These are phyloP conservation scores for Rhodamnia argentea DNA, from an alignment of 345 rosid genomes.

Conservation along the genomic window DNA sequence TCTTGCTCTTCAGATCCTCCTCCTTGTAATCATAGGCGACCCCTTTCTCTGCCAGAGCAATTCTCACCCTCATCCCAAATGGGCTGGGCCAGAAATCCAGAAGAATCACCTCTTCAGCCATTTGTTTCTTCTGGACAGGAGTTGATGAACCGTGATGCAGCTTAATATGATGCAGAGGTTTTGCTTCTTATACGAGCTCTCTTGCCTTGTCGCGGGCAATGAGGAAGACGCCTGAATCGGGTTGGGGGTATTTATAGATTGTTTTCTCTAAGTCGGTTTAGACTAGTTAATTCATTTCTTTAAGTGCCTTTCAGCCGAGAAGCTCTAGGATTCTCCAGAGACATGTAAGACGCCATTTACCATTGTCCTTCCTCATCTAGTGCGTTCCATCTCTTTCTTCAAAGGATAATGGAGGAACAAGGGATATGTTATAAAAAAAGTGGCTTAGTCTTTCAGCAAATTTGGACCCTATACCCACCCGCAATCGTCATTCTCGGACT, in stretches of 20 bases:
- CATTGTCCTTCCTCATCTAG: background rate
- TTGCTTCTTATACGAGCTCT: background rate
- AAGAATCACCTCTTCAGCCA: conserved; percentile 8
- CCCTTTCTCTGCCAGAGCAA: conserved; percentile 17
- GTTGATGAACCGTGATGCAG: background rate
- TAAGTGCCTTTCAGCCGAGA: background rate
- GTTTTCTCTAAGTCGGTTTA: background rate
- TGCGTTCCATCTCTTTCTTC: background rate
- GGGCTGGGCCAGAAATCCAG: conserved; percentile 19
- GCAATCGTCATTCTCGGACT: background rate
- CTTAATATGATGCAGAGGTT: background rate
- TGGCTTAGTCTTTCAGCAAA: background rate
- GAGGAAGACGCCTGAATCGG: background rate
- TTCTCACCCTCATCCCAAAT: conserved; percentile 13
- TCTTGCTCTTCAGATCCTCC: conserved; percentile 7
- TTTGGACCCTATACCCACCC: background rate
- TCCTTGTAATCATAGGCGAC: conserved; percentile 11
- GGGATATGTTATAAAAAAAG: background rate
- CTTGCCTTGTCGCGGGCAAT: background rate
- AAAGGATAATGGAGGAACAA: background rate
- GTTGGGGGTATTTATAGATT: background rate
- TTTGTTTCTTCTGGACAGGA: background rate
- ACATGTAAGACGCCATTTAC: background rate
- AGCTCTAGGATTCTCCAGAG: background rate
- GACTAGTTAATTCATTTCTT: background rate